Evolutionary conservation across 2,329 filamentous ascomycete species (phyloP).

Genomic region (Verticillium isaacii): DNA sequence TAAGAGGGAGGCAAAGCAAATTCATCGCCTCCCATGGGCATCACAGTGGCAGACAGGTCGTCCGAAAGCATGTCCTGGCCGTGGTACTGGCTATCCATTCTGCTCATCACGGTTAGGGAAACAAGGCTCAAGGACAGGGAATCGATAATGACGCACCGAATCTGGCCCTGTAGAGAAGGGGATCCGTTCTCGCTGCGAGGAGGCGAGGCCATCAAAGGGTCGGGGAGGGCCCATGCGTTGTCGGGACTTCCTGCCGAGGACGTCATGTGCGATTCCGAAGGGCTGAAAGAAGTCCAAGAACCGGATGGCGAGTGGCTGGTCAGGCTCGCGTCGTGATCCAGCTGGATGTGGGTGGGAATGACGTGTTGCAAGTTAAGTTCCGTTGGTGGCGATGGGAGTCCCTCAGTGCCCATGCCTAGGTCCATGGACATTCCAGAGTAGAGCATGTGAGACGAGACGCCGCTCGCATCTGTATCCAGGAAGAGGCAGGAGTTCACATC

Average conservation of each 20-base stretch:
- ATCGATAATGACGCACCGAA: conserved; percentile 12
- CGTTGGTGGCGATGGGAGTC: conserved; percentile 34
- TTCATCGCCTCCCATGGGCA: conserved; percentile 29
- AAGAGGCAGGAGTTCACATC: conserved; percentile 49
- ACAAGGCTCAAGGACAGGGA: conserved; percentile 19
- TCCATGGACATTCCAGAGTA: conserved; percentile 43
- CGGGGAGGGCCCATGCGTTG: conserved; percentile 19
- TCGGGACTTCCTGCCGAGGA: conserved; percentile 10
- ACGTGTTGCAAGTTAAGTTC: conserved; percentile 44
- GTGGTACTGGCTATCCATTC: conserved; percentile 32
- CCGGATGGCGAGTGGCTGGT: conserved; percentile 45
- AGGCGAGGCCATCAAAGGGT: conserved; percentile 34
- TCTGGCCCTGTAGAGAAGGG: conserved; percentile 41
- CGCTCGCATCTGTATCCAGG: conserved; percentile 42
- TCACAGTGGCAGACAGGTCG: conserved; percentile 11
- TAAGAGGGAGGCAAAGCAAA: conserved; percentile 34
- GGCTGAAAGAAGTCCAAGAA: conserved; percentile 32
- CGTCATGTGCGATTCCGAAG: conserved; percentile 13
- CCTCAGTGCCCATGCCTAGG: conserved; percentile 36
- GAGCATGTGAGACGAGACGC: conserved; percentile 44
- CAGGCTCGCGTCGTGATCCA: conserved; percentile 46
- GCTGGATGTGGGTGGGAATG: conserved; percentile 50
- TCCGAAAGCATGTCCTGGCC: conserved; percentile 13
- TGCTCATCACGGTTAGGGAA: conserved; percentile 13
- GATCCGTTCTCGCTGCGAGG: conserved; percentile 43